phyloP scores from a whole-genome alignment of 495 filamentous ascomycete genomes.

The Hyaloscypha variabilis region DNA sequence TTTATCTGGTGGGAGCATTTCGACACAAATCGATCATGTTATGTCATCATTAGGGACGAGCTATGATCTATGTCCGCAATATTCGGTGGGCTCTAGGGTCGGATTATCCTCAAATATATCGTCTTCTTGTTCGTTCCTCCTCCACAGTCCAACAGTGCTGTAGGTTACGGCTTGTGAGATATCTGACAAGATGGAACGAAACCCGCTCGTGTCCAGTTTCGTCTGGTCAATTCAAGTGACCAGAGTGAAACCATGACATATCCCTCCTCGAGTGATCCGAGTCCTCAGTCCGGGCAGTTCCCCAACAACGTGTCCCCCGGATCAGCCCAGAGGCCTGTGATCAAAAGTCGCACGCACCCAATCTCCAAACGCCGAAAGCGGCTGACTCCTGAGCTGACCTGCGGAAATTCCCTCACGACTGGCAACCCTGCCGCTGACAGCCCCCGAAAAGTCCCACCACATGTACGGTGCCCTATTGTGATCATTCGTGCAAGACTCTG shows the following conservation, averaged over 20 bases:
- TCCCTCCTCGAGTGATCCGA: too few relatives aligned
- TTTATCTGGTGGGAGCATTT: conserved; percentile 30
- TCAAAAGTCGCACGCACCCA: neutral
- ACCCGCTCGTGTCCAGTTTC: neutral
- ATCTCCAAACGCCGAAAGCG: conserved; percentile 5
- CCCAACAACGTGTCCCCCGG: neutral
- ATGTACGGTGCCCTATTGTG: neutral
- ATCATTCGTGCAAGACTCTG: neutral
- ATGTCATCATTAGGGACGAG: conserved; percentile 30
- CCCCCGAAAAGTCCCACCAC: neutral
- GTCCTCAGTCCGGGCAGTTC: neutral
- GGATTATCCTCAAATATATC: conserved; percentile 23
- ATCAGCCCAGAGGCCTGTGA: neutral
- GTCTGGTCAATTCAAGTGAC: neutral
- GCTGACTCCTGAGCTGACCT: conserved; percentile 5
- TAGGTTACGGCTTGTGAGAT: neutral
- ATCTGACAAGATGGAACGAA: neutral
- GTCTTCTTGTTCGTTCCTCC: neutral
- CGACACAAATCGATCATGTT: conserved; percentile 30
- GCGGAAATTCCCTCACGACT: neutral
- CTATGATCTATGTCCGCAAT: conserved; percentile 32
- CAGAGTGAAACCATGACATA: neutral
- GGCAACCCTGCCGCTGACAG: neutral
- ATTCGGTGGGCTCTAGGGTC: conserved; percentile 21
- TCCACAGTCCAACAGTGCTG: neutral